Base-by-base conservation (phyloP, 139 green algal genomes). In the Prasinococcaceae sp. region DNA sequence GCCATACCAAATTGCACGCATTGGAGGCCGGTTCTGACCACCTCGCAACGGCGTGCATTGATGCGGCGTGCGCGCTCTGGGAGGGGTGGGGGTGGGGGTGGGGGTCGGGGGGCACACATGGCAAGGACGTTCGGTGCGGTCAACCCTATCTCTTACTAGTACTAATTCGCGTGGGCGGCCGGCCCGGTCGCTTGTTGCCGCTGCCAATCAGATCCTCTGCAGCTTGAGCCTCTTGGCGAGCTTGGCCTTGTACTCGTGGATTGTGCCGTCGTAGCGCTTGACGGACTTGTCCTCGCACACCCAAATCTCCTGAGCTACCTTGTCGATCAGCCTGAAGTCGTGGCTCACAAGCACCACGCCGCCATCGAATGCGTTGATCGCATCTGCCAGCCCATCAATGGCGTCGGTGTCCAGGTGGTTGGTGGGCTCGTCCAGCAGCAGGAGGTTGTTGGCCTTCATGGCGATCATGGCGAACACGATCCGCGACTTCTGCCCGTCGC, bases 341-440 rank as follows among this genome's bases (percentile, higher is more conserved):
- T 94, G 85, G 17, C 53, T 78, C 24, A 94, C 85, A 24, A 94
- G 70, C 47, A 94, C 79, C 58, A 94, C 44, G 45, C 85, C 84
- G 4, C 55, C 55, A 12, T 63, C 9, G 46, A 48, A 63, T 24
- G 27, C 10, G 9, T 63, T 63, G 45, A 63, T 37, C 14, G 39
- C 55, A 14, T 35, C 14, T 3, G 43, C 43, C 10, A 94, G 73
- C 2, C 81, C 84, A 42, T 90, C 81, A 42, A 93, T 72, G 4
- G 83, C 75, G 27, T 93, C 84, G 32, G 92, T 82, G 73, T 93
- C 84, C 38, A 94, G 45, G 51, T 93, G 84, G 71, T 94, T 94
- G 45, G 58, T 73, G 4, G 79, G 82, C 35, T 57, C 50, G 33
- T 56, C 55, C 30, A 92, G 60, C 41, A 92, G 68, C 64, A 92